Percentiles rank a stretch among this genome's conserved stretches.
phyloP scores from a whole-genome alignment of 78 protist genomes.

The Speleostelium caveatum region DNA sequence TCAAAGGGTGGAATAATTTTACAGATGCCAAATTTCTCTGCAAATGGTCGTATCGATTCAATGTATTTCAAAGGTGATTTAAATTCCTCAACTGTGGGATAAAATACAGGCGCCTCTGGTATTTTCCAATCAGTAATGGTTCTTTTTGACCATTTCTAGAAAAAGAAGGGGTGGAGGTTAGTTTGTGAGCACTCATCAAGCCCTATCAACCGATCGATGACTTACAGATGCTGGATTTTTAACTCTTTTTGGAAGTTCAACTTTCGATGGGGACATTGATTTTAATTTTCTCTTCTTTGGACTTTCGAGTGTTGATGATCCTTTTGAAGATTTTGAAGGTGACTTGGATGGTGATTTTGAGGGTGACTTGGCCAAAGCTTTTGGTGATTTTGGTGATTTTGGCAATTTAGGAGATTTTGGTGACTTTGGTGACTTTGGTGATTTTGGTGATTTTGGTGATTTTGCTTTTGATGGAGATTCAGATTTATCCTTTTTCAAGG shows the following conservation, averaged over 20 bases:
- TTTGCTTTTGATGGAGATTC: background rate
- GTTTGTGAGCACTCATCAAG: too few relatives aligned
- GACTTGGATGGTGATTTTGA: background rate
- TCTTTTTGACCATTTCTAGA: slow-evolving; percentile 59
- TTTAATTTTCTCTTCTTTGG: slow-evolving; percentile 30
- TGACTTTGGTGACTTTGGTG: background rate
- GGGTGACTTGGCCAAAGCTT: background rate
- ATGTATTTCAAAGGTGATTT: slow-evolving; percentile 76
- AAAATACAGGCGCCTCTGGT: slow-evolving; percentile 85
- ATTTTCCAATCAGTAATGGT: slow-evolving; percentile 50
- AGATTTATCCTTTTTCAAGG: background rate
- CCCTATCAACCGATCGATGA: too few relatives aligned
- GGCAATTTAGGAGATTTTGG: background rate
- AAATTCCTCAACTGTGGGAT: slow-evolving; percentile 81
- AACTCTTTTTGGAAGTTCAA: too few relatives aligned
- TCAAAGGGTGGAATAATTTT: slow-evolving; percentile 76
- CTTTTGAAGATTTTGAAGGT: background rate
- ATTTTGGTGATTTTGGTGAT: background rate
- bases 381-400: background rate
- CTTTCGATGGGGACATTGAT: background rate
- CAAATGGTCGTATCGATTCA: slow-evolving; percentile 64
- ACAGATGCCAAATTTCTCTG: slow-evolving; percentile 79
- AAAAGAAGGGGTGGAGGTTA: too few relatives aligned
- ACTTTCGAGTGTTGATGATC: background rate
- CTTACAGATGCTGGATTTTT: too few relatives aligned